These are phyloP conservation scores for Kingdonia uniflora DNA, from an alignment of 164 flowering plant genomes.

Conservation along the genomic window DNA sequence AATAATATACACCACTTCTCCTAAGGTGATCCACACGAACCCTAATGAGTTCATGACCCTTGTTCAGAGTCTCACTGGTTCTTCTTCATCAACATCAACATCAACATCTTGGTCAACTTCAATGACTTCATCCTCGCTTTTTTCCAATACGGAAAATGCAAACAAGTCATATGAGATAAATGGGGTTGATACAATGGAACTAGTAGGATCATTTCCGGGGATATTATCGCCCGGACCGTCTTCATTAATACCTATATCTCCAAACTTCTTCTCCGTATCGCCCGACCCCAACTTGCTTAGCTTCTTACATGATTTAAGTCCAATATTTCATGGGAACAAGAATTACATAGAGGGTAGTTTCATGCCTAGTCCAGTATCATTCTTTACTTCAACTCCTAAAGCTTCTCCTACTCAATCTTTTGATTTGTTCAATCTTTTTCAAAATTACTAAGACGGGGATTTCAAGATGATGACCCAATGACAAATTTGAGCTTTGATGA, in stretches of 20 bases:
- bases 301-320: conserved; percentile 35
- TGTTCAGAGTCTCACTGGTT: conserved; percentile 39
- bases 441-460: conserved; percentile 23
- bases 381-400: conserved; percentile 26
- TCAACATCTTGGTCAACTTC: conserved; percentile 6
- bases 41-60: conserved; percentile 26
- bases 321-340: conserved; percentile 24
- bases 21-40: conserved; percentile 35
- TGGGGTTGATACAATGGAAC: too few species aligned
- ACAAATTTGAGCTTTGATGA: too few species aligned
- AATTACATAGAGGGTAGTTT: conserved; percentile 19
- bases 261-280: conserved; percentile 52
- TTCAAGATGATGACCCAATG: too few species aligned
- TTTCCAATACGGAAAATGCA: too few species aligned
- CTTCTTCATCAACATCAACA: conserved; percentile 15
- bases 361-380: conserved; percentile 31
- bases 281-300: conserved; percentile 20
- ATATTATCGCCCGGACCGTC: conserved; percentile 80
- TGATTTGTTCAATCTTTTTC: conserved; percentile 39
- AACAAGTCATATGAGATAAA: too few species aligned
- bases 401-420: conserved; percentile 35
- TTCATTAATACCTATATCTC: conserved; percentile 39
- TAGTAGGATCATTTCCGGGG: conserved; percentile 22
- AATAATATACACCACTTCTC: conserved; percentile 66
- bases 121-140: too few species aligned